Percentiles rank a stretch among this genome's conserved stretches.
Conservation (phyloP, 2,329 filamentous ascomycete species). For the Ophiostoma sp. region DNA sequence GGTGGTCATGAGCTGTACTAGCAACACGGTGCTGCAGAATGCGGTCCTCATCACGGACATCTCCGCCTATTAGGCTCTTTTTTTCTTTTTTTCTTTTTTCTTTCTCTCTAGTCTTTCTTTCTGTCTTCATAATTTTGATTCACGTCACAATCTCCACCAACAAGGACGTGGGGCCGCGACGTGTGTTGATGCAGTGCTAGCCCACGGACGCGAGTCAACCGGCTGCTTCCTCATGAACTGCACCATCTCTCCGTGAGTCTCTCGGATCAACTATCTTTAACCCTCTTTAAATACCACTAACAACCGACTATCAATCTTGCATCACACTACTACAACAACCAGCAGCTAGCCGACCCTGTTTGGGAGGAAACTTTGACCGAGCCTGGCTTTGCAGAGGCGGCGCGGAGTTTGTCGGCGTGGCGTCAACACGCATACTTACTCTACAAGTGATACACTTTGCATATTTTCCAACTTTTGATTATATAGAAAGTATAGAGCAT, state of each 20-base stretch:
- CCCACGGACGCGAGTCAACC: not conserved
- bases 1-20: too few species aligned
- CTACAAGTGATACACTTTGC: not conserved
- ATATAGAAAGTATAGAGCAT: not conserved
- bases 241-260: not conserved
- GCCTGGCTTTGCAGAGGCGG: not conserved
- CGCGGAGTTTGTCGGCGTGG: not conserved
- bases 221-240: slow-evolving; percentile 6
- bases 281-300: not conserved
- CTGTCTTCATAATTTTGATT: not conserved
- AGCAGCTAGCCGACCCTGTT: not conserved
- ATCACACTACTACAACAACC: not conserved
- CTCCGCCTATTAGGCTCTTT: too few species aligned
- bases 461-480: not conserved
- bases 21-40: too few species aligned
- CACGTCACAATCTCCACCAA: not conserved
- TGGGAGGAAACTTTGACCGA: not conserved
- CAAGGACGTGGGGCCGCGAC: not conserved
- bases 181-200: not conserved
- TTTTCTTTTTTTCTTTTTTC: not conserved
- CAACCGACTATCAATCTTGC: not conserved
- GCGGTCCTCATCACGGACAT: too few species aligned
- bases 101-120: not conserved
- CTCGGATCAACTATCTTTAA: not conserved
- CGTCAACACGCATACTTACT: not conserved